Evolutionary conservation across 768 basidiomycete genomes (phyloP), one percentile per base, ranked within the genome.

Genomic region (Tubosaeta sp.): DNA sequence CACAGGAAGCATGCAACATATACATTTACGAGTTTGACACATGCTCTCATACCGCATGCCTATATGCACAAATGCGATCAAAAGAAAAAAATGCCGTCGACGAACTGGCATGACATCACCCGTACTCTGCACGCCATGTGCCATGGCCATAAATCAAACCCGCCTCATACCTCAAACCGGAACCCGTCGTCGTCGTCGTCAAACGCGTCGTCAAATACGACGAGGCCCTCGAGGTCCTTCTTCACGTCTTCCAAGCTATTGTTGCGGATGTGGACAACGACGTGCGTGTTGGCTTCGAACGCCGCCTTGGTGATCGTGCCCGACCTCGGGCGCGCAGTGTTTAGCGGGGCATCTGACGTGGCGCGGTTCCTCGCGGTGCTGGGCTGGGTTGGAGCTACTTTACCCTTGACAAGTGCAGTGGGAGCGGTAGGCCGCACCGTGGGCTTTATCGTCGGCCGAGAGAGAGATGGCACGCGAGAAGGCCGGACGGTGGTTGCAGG

Each of bases 131-230:
- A 42, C 19, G 6, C 14, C 17, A 29, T 29, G 29, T 29, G 38
- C 7, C 38, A 43, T 43, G 47, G 5, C 53, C 55, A 57, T 57
- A 65, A 57, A 52, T 51, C 54, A 47, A 54, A 55, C 26, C 7
- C 46, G 13, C 11, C 11, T 65, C 46, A 68, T 17, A 68, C 58
- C 27, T 59, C 57, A 34, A 68, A 70, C 39, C 53, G 61, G 54
- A 68, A 70, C 29, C 43, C 67, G n/a, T 70, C 66, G 9, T 59
- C 59, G 1, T 62, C 62, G 1, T 62, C 62, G 22, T 58, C 60
- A 9, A 65, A 67, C 22, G 39, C 61, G 29, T 65, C 65, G 16
- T 56, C 67, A 19, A 70, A 63, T 37, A 69, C 64, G 57, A 68
- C 53, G 38, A 64, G 46, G 16, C 59, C 64, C 41, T 70, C 64